Evolutionary conservation across 139 green algal genomes (phyloP).

Genomic region (Spirogloea muscicola): DNA sequence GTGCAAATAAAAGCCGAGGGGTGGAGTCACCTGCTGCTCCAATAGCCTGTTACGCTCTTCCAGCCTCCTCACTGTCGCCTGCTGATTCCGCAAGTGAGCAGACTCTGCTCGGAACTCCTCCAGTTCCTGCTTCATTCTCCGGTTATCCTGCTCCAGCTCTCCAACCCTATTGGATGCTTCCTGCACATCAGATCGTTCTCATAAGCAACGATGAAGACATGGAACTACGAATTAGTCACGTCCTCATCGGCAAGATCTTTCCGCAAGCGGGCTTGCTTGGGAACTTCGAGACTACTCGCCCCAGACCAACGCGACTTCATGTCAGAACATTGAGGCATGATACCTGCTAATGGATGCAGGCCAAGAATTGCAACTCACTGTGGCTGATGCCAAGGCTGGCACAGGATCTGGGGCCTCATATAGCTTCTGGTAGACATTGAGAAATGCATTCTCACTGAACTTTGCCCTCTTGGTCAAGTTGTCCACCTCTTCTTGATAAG

Average conservation of each 20-base stretch:
- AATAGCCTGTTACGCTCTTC: constrained; percentile 69
- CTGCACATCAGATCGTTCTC: too few relatives aligned
- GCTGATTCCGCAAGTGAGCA: constrained; percentile 42
- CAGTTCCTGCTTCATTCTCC: constrained; percentile 32
- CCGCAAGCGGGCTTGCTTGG: too few relatives aligned
- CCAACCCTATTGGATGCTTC: constrained; percentile 11
- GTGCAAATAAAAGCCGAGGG: too few relatives aligned
- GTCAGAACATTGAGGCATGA: too few relatives aligned
- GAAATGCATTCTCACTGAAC: constrained; percentile 66
- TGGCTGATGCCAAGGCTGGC: constrained; percentile 53
- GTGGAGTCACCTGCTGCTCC: constrained; percentile 56
- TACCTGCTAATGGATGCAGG: too few relatives aligned
- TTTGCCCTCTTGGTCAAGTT: constrained; percentile 60
- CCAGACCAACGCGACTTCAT: too few relatives aligned
- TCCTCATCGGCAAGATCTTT: too few relatives aligned
- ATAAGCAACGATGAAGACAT: too few relatives aligned
- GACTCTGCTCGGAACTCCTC: constrained; percentile 45
- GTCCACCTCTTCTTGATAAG: constrained; percentile 83
- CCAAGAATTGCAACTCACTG: constrained; percentile 24
- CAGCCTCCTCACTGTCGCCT: constrained; percentile 49
- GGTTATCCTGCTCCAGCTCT: constrained; percentile 44
- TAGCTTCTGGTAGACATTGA: constrained; percentile 85
- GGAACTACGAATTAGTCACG: too few relatives aligned
- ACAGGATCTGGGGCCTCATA: constrained; percentile 89
- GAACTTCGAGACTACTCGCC: too few relatives aligned